Evolutionary conservation across 768 basidiomycete genomes (phyloP).

Genomic region (Mycena floridula): DNA sequence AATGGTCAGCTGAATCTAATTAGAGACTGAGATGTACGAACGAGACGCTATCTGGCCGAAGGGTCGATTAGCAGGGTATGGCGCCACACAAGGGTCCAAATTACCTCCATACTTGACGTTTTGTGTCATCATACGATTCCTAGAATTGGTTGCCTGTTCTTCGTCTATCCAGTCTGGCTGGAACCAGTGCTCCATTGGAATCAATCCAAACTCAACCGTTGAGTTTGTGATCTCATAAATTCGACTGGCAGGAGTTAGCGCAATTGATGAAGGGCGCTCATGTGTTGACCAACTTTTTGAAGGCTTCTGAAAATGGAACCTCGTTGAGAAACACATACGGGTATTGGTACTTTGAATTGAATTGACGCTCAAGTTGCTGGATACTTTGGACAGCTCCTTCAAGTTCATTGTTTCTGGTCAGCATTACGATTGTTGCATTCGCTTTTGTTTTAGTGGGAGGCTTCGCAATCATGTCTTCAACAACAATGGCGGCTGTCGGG

Average conservation of each 20-base stretch:
- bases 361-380: no score
- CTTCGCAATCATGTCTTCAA: no score
- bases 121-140: slow-evolving; percentile 26
- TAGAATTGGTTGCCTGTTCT: slow-evolving; percentile 35
- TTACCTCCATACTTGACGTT: slow-evolving; percentile 36
- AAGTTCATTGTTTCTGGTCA: no score
- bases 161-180: slow-evolving; percentile 76
- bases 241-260: slow-evolving; percentile 15
- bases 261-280: slow-evolving; percentile 1
- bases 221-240: slow-evolving; percentile 18
- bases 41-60: slow-evolving; percentile 21
- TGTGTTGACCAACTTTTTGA: no score
- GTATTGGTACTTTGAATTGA: no score
- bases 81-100: slow-evolving; percentile 4
- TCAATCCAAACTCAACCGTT: slow-evolving; percentile 39
- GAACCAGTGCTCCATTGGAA: slow-evolving; percentile 59
- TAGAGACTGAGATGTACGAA: slow-evolving; percentile 12
- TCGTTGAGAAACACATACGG: no score
- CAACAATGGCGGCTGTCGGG: no score
- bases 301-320: no score
- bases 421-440: no score
- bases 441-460: no score
- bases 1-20: slow-evolving; percentile 11
- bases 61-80: slow-evolving; percentile 5
- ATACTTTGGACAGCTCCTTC: no score